Evolutionary conservation across 495 filamentous ascomycete genomes (phyloP).

Genomic region (Parathielavia appendiculata): DNA sequence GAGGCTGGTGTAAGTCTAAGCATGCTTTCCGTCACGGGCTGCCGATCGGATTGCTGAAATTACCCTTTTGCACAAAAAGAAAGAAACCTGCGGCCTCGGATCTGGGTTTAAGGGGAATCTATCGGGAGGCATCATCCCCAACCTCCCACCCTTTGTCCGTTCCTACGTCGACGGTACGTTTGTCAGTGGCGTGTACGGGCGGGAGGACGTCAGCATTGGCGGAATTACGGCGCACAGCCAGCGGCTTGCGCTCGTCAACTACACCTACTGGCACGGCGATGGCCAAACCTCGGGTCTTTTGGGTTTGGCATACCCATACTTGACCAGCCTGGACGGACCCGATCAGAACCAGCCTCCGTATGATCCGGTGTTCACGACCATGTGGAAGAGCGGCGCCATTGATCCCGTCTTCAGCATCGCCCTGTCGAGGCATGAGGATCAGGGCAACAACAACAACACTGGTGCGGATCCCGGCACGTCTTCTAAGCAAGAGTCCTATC

Average conservation of each 20-base stretch:
- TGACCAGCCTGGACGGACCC: conserved; percentile 33
- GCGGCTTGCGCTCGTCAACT: conserved; percentile 48
- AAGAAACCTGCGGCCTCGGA: conserved; percentile 47
- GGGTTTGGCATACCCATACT: conserved; percentile 54
- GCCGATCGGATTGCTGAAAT: no score
- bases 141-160: conserved; percentile 48
- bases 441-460: neutral
- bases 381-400: conserved; percentile 47
- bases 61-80: neutral
- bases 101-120: conserved; percentile 38
- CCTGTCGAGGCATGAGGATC: conserved; percentile 26
- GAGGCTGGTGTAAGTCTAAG: conserved; percentile 14
- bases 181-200: conserved; percentile 49
- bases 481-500: conserved; percentile 19
- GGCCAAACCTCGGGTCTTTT: conserved; percentile 47
- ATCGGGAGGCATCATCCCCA: conserved; percentile 39
- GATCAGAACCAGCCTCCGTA: conserved; percentile 36
- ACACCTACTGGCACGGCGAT: conserved; percentile 47
- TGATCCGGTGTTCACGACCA: conserved; percentile 51
- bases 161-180: conserved; percentile 53
- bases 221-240: conserved; percentile 47
- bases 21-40: neutral
- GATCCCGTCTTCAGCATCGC: conserved; percentile 51
- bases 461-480: neutral
- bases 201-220: conserved; percentile 48